These are phyloP conservation scores for Monilinia fructicola DNA, from an alignment of 2,329 filamentous ascomycete genomes.

Conservation along the genomic window DNA sequence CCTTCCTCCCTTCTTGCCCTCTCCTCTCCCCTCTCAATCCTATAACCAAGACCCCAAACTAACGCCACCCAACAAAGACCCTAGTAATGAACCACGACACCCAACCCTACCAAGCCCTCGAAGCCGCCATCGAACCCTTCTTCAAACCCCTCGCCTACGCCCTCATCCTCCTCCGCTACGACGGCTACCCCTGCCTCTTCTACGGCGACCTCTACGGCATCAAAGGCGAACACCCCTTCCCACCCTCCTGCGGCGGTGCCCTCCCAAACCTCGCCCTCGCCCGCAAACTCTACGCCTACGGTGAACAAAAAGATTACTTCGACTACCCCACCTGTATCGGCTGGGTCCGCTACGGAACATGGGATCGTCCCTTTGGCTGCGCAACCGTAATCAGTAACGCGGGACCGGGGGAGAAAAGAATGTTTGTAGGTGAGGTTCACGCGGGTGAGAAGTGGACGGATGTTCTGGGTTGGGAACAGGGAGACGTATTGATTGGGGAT, in stretches of 20 bases:
- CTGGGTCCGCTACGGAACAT: constrained; percentile 52
- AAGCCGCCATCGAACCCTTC: constrained; percentile 60
- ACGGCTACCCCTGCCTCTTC: constrained; percentile 67
- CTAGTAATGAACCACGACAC: constrained; percentile 75
- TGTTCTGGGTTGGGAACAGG: constrained; percentile 54
- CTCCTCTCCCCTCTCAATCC: background rate
- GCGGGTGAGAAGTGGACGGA: constrained; percentile 64
- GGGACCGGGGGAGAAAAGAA: constrained; percentile 51
- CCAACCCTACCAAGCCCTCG: constrained; percentile 61
- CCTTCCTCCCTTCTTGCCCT: too few relatives aligned
- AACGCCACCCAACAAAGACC: constrained; percentile 46
- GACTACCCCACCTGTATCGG: constrained; percentile 61
- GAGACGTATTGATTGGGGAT: constrained; percentile 57
- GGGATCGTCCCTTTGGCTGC: constrained; percentile 50
- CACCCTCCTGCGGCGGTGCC: constrained; percentile 53
- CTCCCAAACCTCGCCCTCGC: constrained; percentile 61
- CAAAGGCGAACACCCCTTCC: constrained; percentile 47
- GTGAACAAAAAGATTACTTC: constrained; percentile 63
- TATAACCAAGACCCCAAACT: background rate
- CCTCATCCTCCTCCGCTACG: constrained; percentile 64
- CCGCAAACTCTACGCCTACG: constrained; percentile 66
- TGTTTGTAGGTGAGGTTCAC: constrained; percentile 61
- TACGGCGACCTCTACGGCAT: constrained; percentile 70
- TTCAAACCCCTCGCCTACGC: constrained; percentile 73
- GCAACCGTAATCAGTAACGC: constrained; percentile 58